Conservation (phyloP, 495 filamentous ascomycete species). For the Rusavskia elegans region DNA sequence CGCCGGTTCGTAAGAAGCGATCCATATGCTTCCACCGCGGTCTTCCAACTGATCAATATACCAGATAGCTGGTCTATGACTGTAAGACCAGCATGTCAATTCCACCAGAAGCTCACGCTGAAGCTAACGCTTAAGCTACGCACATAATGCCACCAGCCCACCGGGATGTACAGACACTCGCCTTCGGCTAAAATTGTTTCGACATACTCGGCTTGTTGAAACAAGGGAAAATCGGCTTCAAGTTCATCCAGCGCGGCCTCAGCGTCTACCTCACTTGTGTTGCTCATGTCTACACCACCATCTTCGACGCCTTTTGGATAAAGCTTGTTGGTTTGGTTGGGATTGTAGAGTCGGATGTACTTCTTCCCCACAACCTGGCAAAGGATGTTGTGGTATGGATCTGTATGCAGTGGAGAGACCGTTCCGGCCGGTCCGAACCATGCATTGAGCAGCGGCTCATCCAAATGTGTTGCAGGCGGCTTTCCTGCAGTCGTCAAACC, state of each 20-base stretch:
- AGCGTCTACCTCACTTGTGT: constrained; percentile 68
- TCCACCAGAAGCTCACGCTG: constrained; percentile 98
- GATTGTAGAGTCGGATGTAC: constrained; percentile 76
- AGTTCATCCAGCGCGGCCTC: constrained; percentile 38
- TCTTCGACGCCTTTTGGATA: constrained; percentile 52
- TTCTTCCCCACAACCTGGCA: constrained; percentile 83
- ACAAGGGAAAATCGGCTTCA: constrained; percentile 37
- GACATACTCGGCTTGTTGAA: constrained; percentile 45
- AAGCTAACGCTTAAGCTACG: constrained; percentile 70
- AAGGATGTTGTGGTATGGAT: constrained; percentile 87
- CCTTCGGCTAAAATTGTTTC: constrained; percentile 70
- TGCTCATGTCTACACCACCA: constrained; percentile 75
- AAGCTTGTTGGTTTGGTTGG: constrained; percentile 39
- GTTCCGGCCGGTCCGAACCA: constrained; percentile 87
- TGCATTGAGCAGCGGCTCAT: constrained; percentile 51
- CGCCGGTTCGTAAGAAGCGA: not conserved
- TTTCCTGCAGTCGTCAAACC: constrained; percentile 34
- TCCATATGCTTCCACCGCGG: not conserved
- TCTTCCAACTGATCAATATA: not conserved
- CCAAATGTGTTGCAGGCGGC: constrained; percentile 14
- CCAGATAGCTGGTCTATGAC: not conserved
- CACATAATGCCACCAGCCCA: constrained; percentile 99
- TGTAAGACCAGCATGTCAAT: constrained; percentile 23
- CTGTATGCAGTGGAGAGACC: constrained; percentile 83
- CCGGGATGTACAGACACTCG: constrained; percentile 79